Percentiles rank a stretch among this genome's conserved stretches.
Evolutionary conservation across 805 yeast species (phyloP).

Genomic region (Yarrowia sp.): DNA sequence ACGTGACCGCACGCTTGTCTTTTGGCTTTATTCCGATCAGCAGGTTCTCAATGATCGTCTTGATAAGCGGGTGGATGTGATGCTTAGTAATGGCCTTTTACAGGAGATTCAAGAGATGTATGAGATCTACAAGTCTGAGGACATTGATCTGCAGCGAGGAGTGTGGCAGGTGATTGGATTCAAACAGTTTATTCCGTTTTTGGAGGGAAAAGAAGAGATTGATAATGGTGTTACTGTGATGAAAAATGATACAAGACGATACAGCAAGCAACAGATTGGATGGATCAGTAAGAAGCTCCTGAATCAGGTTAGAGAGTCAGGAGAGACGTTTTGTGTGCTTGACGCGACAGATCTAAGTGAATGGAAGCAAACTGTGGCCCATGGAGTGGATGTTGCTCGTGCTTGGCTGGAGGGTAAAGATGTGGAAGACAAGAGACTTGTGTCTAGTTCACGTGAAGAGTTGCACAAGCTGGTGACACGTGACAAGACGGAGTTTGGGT

Average conservation of each 20-base stretch:
- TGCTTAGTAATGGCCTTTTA: slow-evolving; percentile 74
- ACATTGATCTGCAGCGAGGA: slow-evolving; percentile 67
- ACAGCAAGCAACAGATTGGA: slow-evolving; percentile 86
- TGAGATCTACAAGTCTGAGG: slow-evolving; percentile 48
- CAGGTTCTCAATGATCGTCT: slow-evolving; percentile 65
- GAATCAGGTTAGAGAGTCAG: slow-evolving; percentile 62
- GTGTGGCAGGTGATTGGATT: slow-evolving; percentile 95
- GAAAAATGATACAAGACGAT: slow-evolving; percentile 84
- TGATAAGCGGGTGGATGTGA: slow-evolving; percentile 80
- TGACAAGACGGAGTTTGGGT: slow-evolving; percentile 9
- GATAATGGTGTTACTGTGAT: slow-evolving; percentile 67
- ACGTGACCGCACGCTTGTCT: slow-evolving; percentile 56
- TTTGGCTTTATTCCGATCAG: slow-evolving; percentile 83
- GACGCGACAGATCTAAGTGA: slow-evolving; percentile 74
- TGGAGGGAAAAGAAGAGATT: slow-evolving; percentile 47
- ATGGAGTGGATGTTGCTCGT: slow-evolving; percentile 61
- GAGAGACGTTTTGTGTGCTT: slow-evolving; percentile 69
- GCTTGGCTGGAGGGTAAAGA: slow-evolving; percentile 49
- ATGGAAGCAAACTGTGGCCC: slow-evolving; percentile 64
- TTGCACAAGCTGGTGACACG: background rate
- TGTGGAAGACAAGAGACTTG: background rate
- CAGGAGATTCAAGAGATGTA: slow-evolving; percentile 72
- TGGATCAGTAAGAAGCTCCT: slow-evolving; percentile 83
- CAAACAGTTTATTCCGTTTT: slow-evolving; percentile 84
- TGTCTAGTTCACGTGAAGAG: slow-evolving; percentile 20